Conservation (phyloP, 164 flowering plant genomes). For the Annona cherimola region DNA sequence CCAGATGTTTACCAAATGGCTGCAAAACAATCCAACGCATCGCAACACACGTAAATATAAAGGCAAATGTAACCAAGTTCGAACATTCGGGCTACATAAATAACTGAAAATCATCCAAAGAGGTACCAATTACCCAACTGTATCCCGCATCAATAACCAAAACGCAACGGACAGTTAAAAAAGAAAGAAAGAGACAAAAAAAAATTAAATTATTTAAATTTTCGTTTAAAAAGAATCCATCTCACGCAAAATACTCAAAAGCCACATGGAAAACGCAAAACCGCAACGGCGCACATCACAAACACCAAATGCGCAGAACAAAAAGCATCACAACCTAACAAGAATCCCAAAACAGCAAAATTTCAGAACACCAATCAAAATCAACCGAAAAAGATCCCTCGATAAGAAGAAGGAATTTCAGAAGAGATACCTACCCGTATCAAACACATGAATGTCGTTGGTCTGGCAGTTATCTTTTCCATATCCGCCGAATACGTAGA, state of each 20-base stretch:
- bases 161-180: too few relatives aligned
- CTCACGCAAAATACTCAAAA: too few relatives aligned
- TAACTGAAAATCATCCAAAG: neutral
- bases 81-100: neutral
- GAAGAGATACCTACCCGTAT: constrained; percentile 43
- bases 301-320: neutral
- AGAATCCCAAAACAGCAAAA: neutral
- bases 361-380: neutral
- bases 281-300: neutral
- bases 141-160: constrained; percentile 24
- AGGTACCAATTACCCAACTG: constrained; percentile 30
- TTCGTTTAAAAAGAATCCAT: too few relatives aligned
- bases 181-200: too few relatives aligned
- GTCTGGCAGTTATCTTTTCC: constrained; percentile 81
- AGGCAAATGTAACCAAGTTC: constrained; percentile 4
- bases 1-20: neutral
- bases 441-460: constrained; percentile 86
- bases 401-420: neutral
- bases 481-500: constrained; percentile 92
- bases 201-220: too few relatives aligned
- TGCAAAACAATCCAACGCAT: neutral
- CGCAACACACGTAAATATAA: too few relatives aligned
- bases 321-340: constrained; percentile 1
- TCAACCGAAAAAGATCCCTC: neutral
- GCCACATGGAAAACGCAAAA: neutral